Evolutionary conservation across 495 filamentous ascomycete species (phyloP), one percentile per base, ranked within the genome.

Genomic region (Venustampulla echinocandica): DNA sequence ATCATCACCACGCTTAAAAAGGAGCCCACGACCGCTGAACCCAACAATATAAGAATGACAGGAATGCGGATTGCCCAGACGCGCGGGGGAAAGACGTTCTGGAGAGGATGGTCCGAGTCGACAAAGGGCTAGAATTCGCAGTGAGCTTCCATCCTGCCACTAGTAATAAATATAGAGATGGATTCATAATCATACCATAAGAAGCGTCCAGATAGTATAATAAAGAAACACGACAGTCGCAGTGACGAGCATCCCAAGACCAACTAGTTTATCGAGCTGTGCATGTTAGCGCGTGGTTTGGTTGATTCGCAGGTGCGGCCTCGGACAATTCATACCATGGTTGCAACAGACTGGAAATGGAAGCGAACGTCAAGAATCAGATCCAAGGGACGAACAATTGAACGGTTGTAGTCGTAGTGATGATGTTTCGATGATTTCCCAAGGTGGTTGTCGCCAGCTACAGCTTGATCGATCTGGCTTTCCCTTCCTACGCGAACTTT

Each of bases 31-130:
- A 99, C 89, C 30, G 92, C 89, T 20, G 79, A 88, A 34, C 85
- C 92, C 50, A 97, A 73, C 14, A 99, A 80, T 42, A 95, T 82
- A 41, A 97, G 81, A 62, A 97, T 95, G 55, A 99, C 89, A 47
- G 92, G 92, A 59, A 99, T 90, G 61, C 93, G 90, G 61, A 99
- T 94, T 42, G 92, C 92, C 92, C 92, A 99, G 53, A 95, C 90
- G 59, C 93, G 88, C 3, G 93, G 89, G 28, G 88, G 93, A 71
- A 99, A 99, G 68, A 96, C 74, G 61, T 82, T 81, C 62, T 99
- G 92, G 43, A 96, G 82, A 42, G 88, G 85, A 62, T 97, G 92
- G 60, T 85, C 87, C 11, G 80, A 74, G 69, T 97, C 92, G 60
- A 99, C 93, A 66, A 97, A 99, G 58, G 92, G 92, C 92, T 98